Conservation (phyloP, 2,329 filamentous ascomycete genomes). For the Xylariaceae sp. region DNA sequence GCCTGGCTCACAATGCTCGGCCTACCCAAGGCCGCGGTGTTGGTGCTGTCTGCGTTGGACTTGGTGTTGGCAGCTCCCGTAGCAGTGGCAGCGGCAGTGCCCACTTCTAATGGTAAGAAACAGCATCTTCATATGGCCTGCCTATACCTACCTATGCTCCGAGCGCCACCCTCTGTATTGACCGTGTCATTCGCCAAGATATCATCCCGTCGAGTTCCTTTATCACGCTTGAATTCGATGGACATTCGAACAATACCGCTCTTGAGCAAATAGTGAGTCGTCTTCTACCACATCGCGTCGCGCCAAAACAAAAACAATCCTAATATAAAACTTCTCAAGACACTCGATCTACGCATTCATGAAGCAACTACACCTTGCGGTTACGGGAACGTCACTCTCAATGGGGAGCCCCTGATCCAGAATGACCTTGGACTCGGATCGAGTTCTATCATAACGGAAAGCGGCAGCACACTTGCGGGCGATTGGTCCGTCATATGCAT, state of each 20-base stretch:
- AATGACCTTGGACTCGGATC: slow-evolving; percentile 37
- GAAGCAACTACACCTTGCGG: slow-evolving; percentile 43
- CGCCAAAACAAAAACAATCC: not conserved
- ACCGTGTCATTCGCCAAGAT: slow-evolving; percentile 10
- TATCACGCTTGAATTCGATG: slow-evolving; percentile 25
- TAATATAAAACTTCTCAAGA: slow-evolving; percentile 16
- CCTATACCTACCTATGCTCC: not conserved
- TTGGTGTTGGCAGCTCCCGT: slow-evolving; percentile 23
- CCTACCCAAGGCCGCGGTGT: slow-evolving; percentile 31
- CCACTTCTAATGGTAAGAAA: slow-evolving; percentile 18
- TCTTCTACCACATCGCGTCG: not conserved
- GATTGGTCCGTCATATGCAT: slow-evolving; percentile 46
- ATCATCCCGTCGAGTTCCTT: slow-evolving; percentile 21
- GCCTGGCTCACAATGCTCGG: slow-evolving; percentile 33
- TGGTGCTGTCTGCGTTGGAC: slow-evolving; percentile 35
- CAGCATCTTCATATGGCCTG: not conserved
- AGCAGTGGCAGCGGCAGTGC: slow-evolving; percentile 1
- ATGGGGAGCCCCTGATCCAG: slow-evolving; percentile 39
- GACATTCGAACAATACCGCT: slow-evolving; percentile 15
- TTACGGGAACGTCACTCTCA: slow-evolving; percentile 42
- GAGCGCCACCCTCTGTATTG: slow-evolving; percentile 1
- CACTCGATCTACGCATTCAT: slow-evolving; percentile 41
- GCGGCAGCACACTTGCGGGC: slow-evolving; percentile 37
- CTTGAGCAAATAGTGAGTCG: slow-evolving; percentile 25
- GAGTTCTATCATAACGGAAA: slow-evolving; percentile 37